Evolutionary conservation across 1,284 basidiomycete genomes (phyloP), one percentile per base, ranked within the genome.

Genomic region (Tilletia caries): DNA sequence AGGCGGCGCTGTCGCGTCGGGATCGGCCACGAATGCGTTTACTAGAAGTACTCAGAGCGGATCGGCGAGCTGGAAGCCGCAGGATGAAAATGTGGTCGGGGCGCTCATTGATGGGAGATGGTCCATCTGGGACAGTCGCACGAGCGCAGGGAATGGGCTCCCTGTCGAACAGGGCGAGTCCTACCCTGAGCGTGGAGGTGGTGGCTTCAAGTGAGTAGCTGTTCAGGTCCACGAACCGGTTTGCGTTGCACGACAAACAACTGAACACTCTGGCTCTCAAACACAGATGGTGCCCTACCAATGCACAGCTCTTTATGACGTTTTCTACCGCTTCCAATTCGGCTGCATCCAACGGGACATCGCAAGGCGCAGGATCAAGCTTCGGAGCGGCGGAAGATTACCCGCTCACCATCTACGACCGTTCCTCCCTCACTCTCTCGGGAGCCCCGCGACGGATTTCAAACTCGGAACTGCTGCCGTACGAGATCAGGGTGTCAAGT

Each of bases 31-130:
- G 43, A 8, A 10, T 20, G 25, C 18, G 18, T 8, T 8, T 8
- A 20, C 18, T 50, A 20, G 48, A 8, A n/a, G n/a, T 20, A n/a
- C 48, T 12, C n/a, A 27, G n/a, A n/a, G 18, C n/a, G 48, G 48
- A 20, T 20, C 48, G 1, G 48, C 48, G n/a, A 50, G 48, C 48
- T 50, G 48, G 48, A 50, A 50, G 20, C 20, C 48, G 10, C 48
- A 50, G 48, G 48, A 50, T 20, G 48, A 50, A n/a, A 50, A 50
- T n/a, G 48, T 50, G 48, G 20, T 50, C 48, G 48, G 48, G 8
- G 48, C 48, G 48, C 20, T 50, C 10, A 20, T 50, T 20, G 48
- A 50, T 6, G 48, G 48, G 10, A 20, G 48, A 20, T 50, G 48
- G 48, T 50, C 10, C 48, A 50, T 50, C 8, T 50, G 48, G 48